Percentiles rank a stretch among this genome's conserved stretches.
phyloP scores from a whole-genome alignment of 2,329 filamentous ascomycete species.

The Verticillium zaregamsianum region DNA sequence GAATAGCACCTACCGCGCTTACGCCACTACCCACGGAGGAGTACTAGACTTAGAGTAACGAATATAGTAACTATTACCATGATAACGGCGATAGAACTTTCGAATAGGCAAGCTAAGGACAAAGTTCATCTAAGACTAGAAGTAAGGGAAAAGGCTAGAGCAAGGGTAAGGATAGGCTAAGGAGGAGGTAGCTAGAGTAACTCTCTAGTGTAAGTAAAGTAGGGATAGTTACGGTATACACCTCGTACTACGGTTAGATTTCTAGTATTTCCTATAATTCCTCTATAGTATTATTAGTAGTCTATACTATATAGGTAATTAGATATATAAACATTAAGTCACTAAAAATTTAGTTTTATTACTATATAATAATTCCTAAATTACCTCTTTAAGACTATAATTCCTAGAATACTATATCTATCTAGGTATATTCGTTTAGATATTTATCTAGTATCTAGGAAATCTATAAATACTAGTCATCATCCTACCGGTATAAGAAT shows the following conservation, averaged over 20 bases:
- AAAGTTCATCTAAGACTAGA: too few relatives aligned
- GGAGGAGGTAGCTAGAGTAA: not conserved
- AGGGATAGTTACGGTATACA: not conserved
- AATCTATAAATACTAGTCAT: conserved; percentile 17
- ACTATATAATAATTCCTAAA: not conserved
- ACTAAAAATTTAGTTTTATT: not conserved
- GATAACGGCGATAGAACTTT: not conserved
- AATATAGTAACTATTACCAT: not conserved
- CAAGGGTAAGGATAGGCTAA: not conserved
- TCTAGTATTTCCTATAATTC: not conserved
- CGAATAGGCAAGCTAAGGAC: too few relatives aligned
- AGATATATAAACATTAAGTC: not conserved
- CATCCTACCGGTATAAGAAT: conserved; percentile 5
- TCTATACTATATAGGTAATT: not conserved
- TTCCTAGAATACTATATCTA: conserved; percentile 12
- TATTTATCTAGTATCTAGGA: conserved; percentile 13
- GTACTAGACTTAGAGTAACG: not conserved
- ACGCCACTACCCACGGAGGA: not conserved
- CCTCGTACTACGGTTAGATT: not conserved
- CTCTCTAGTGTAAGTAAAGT: conserved; percentile 6
- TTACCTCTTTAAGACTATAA: conserved; percentile 4
- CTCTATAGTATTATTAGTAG: not conserved
- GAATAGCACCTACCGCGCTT: too few relatives aligned
- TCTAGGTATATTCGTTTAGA: conserved; percentile 14
- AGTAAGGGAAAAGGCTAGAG: not conserved